Evolutionary conservation across 2,329 filamentous ascomycete species (phyloP), one percentile per base, ranked within the genome.

Genomic region (Fusarium metavorans): DNA sequence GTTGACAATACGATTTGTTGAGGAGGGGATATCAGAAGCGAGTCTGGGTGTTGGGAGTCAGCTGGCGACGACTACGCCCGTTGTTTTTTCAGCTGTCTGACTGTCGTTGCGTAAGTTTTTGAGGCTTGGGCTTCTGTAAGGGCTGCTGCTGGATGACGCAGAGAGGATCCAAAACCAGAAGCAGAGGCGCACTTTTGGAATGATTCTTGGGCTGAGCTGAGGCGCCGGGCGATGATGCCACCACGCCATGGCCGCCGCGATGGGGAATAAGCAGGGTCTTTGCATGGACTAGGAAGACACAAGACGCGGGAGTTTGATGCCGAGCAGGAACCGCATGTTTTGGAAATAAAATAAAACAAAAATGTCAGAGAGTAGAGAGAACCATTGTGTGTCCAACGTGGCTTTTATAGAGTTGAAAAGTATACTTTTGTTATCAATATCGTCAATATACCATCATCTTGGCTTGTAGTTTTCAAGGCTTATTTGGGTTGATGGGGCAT

Each of bases 11-110:
- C 8, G 18, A 56, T 75, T 59, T 72, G 72, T 62, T 72, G 65
- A 61, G 69, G 58, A 60, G 52, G 37, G 66, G 48, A 41, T 37
- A 27, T 34, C 58, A n/a, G 27, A 30, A 34, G 27, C 34, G 48
- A 59, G 14, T 63, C 39, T 18, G 43, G 60, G 57, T 74, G 71
- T 63, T 39, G 54, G 35, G 30, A 66, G 71, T 72, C 72, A 74
- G 68, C 72, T 74, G 72, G 64, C 23, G 58, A 27, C 25, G 25
- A 34, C 18, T n/a, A 30, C 30, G 34, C 41, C 20, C 45, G 5
- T 13, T 30, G 18, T 16, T 30, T 39, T 63, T 54, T 23, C 25
- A 32, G 27, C n/a, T 59, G 7, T 41, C 27, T 54, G 48, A 54
- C 48, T 54, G 25, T 30, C n/a, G 25, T 16, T 52, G 48, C 48